Conservation (phyloP, 371 early-diverging fungal genomes). For the Apophysomyces trapeziformis region DNA sequence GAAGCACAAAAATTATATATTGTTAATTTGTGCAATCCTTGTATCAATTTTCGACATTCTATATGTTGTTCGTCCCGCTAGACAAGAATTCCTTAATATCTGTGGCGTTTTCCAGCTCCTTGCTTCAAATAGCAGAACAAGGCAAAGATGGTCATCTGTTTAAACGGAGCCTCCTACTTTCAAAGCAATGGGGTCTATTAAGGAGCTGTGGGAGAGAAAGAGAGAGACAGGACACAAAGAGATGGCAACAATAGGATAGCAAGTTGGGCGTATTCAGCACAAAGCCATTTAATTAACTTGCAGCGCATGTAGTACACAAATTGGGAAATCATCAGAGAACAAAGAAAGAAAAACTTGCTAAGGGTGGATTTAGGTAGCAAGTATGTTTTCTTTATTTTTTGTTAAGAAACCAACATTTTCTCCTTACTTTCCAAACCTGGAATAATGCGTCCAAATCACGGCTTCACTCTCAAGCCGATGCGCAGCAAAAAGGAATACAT, state of each 20-base stretch:
- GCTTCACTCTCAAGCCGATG: constrained; percentile 2
- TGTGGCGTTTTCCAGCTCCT: too few relatives aligned
- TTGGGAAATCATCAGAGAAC: not conserved
- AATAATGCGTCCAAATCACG: not conserved
- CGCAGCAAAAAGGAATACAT: constrained; percentile 3
- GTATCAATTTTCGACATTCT: too few relatives aligned
- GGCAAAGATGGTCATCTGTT: too few relatives aligned
- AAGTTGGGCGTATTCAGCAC: not conserved
- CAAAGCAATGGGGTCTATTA: too few relatives aligned
- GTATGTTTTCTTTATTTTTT: not conserved
- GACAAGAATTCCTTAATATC: too few relatives aligned
- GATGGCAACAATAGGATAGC: not conserved
- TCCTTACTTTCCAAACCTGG: constrained; percentile 4
- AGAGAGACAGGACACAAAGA: not conserved
- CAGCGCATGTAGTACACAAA: not conserved
- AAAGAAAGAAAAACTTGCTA: not conserved
- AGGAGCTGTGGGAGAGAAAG: too few relatives aligned
- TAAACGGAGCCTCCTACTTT: too few relatives aligned
- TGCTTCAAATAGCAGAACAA: too few relatives aligned
- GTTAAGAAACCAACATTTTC: not conserved
- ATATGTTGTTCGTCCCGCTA: too few relatives aligned
- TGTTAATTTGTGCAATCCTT: too few relatives aligned
- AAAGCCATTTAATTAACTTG: not conserved
- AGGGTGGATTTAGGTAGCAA: not conserved
- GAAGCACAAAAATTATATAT: too few relatives aligned